Conservation (phyloP, 257 asterid genomes). For the Ligustrum vulgare region DNA sequence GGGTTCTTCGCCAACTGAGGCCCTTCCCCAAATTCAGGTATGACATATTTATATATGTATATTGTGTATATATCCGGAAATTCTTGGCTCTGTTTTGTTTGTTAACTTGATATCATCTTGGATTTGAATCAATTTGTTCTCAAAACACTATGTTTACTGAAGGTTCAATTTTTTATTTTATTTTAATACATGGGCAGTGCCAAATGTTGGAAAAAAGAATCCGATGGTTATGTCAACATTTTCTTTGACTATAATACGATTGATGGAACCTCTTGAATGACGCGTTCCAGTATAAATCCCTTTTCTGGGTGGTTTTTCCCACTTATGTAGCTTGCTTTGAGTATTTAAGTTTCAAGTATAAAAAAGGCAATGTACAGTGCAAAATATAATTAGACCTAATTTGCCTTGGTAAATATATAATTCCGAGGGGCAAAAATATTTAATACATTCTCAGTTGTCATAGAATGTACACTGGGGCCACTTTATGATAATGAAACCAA, state of each 20-base stretch:
- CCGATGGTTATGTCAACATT: background rate
- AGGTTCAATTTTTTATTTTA: background rate
- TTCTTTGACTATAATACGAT: background rate
- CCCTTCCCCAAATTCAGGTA: slow-evolving; percentile 52
- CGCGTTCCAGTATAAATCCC: background rate
- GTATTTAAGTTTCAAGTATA: background rate
- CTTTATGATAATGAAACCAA: no score
- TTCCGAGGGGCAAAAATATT: background rate
- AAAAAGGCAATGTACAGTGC: background rate
- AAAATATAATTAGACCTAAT: background rate
- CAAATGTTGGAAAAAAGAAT: background rate
- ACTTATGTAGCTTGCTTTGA: background rate
- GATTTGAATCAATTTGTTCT: background rate
- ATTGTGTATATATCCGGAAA: slow-evolving; percentile 1
- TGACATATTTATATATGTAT: background rate
- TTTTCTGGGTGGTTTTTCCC: background rate
- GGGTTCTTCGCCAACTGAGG: slow-evolving; percentile 43
- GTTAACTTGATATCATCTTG: slow-evolving; percentile 5
- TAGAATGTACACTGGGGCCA: background rate
- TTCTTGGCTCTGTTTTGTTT: background rate
- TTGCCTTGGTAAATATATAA: background rate
- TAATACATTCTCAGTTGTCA: background rate
- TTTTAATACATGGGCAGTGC: background rate
- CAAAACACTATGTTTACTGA: background rate
- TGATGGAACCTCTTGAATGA: background rate